Percentiles rank a stretch among this genome's conserved stretches.
Evolutionary conservation across 2,329 filamentous ascomycete genomes (phyloP).

Genomic region (Botrytis byssoidea): DNA sequence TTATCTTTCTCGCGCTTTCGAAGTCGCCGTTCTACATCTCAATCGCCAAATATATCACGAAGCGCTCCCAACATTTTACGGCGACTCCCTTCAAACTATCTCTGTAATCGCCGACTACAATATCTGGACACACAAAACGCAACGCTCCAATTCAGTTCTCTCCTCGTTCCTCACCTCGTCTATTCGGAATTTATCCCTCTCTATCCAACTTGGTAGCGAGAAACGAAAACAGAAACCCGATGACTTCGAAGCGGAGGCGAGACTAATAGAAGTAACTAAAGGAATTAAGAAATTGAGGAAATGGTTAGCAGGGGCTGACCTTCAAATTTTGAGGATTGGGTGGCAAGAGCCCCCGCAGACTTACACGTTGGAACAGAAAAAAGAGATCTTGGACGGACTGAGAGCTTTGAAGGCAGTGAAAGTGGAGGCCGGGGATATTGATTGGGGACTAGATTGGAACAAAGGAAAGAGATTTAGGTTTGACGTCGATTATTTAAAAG

Average conservation of each 20-base stretch:
- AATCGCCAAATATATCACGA: slow-evolving; percentile 33
- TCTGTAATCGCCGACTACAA: slow-evolving; percentile 33
- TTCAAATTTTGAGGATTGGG: slow-evolving; percentile 30
- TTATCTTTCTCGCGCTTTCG: slow-evolving; percentile 31
- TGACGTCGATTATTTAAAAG: slow-evolving; percentile 32
- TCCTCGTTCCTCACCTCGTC: slow-evolving; percentile 28
- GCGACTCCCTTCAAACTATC: slow-evolving; percentile 28
- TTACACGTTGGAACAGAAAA: slow-evolving; percentile 35
- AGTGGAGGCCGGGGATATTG: slow-evolving; percentile 32
- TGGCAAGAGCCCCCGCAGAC: slow-evolving; percentile 37
- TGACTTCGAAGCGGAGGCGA: slow-evolving; percentile 50
- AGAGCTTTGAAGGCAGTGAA: slow-evolving; percentile 26
- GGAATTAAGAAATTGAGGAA: slow-evolving; percentile 47
- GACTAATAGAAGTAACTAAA: slow-evolving; percentile 70
- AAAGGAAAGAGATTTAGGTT: slow-evolving; percentile 33
- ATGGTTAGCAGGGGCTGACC: slow-evolving; percentile 33
- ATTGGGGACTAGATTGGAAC: slow-evolving; percentile 36
- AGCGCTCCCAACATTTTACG: slow-evolving; percentile 34
- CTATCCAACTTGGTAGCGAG: slow-evolving; percentile 33
- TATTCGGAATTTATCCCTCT: slow-evolving; percentile 32
- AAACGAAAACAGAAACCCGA: slow-evolving; percentile 40
- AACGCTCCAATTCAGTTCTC: slow-evolving; percentile 31
- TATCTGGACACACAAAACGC: slow-evolving; percentile 34
- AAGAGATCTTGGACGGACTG: slow-evolving; percentile 33
- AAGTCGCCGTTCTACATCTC: slow-evolving; percentile 27